These are phyloP conservation scores for Cenococcum geophilum DNA, from an alignment of 495 filamentous ascomycete species.

Conservation along the genomic window DNA sequence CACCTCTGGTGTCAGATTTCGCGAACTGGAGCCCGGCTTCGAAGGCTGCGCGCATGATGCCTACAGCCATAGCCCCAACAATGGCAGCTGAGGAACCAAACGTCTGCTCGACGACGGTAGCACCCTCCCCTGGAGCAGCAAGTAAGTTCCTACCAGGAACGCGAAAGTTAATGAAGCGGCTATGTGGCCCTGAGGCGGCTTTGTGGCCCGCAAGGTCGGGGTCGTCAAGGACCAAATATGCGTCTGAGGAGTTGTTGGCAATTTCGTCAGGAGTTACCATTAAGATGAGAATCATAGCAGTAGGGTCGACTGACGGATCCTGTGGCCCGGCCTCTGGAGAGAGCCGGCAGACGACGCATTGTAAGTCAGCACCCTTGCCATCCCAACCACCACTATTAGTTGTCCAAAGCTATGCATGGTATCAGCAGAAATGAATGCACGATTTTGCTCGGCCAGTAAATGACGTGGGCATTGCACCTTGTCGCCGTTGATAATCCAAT, in stretches of 20 bases:
- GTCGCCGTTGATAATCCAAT: constrained; percentile 52
- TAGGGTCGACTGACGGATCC: constrained; percentile 32
- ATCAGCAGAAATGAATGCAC: constrained; percentile 2
- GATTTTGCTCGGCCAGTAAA: background rate
- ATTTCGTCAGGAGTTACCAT: constrained; percentile 45
- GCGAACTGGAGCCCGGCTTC: constrained; percentile 48
- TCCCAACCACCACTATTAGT: constrained; percentile 53
- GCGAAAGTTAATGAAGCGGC: constrained; percentile 44
- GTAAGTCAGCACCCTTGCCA: constrained; percentile 46
- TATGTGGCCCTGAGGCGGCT: constrained; percentile 44
- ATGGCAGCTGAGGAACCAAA: constrained; percentile 46
- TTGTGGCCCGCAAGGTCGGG: constrained; percentile 43
- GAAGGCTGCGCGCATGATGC: constrained; percentile 50
- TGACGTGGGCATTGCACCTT: constrained; percentile 37
- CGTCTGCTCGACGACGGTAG: constrained; percentile 35
- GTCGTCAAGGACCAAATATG: constrained; percentile 44
- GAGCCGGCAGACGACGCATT: constrained; percentile 49
- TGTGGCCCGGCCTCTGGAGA: constrained; percentile 4
- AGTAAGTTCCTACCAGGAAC: constrained; percentile 46
- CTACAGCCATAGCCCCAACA: constrained; percentile 50
- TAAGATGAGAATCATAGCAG: constrained; percentile 44
- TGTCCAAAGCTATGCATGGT: constrained; percentile 43
- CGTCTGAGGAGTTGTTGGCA: constrained; percentile 36
- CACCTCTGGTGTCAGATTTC: constrained; percentile 41
- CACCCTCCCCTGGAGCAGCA: constrained; percentile 41